Evolutionary conservation across 768 basidiomycete species (phyloP).

Genomic region (Mycena kentingensis): DNA sequence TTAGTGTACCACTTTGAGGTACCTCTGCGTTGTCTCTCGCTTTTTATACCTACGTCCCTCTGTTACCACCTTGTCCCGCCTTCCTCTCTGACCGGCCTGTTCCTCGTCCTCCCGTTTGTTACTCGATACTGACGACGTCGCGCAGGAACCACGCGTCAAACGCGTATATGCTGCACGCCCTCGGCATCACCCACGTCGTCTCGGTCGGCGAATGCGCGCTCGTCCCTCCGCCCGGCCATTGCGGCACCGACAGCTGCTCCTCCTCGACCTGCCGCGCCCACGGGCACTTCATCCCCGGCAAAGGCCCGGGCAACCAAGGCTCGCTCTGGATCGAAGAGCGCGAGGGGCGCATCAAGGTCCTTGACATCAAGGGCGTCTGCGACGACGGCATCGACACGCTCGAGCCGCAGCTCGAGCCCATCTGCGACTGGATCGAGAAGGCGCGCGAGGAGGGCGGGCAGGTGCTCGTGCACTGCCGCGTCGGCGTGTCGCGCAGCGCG

Average conservation of each 20-base stretch:
- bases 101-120: too few species aligned
- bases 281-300: constrained; percentile 56
- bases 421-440: constrained; percentile 92
- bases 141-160: constrained; percentile 89
- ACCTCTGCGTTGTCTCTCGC: too few species aligned
- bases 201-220: too few species aligned
- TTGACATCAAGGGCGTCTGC: constrained; percentile 89
- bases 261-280: constrained; percentile 27
- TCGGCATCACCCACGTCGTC: too few species aligned
- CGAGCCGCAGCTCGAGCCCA: constrained; percentile 82
- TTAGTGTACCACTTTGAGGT: too few species aligned
- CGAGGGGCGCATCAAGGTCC: constrained; percentile 83
- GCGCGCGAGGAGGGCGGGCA: constrained; percentile 80
- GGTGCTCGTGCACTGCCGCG: too few species aligned
- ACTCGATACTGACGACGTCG: constrained; percentile 21
- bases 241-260: constrained; percentile 20
- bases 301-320: too few species aligned
- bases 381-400: constrained; percentile 97
- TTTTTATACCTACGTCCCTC: too few species aligned
- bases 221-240: constrained; percentile 66
- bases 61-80: too few species aligned
- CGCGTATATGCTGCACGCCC: constrained; percentile 92
- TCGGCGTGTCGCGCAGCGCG: constrained; percentile 84
- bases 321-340: too few species aligned
- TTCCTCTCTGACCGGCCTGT: too few species aligned